phyloP scores from a whole-genome alignment of 225 moss, liverwort and hornwort species.

The Marchantia polymorpha region DNA sequence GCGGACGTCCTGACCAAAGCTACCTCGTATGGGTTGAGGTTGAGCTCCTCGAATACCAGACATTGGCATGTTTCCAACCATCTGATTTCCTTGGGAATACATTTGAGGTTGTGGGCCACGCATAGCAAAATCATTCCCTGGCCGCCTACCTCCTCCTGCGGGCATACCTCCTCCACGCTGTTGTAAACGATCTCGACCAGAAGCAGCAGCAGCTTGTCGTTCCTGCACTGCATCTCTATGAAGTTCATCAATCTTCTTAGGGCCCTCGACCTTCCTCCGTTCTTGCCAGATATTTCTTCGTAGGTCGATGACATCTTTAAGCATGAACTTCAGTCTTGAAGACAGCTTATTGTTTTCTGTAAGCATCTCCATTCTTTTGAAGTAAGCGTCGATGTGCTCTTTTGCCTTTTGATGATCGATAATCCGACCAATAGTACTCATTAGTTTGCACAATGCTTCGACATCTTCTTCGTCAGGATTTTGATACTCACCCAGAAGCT shows the following conservation, averaged over 20 bases:
- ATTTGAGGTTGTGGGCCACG: constrained; percentile 75
- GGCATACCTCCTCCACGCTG: constrained; percentile 63
- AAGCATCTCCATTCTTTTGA: constrained; percentile 69
- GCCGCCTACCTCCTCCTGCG: constrained; percentile 55
- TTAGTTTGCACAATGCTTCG: constrained; percentile 95
- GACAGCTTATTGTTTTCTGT: constrained; percentile 85
- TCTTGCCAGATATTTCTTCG: constrained; percentile 84
- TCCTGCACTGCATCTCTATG: constrained; percentile 95
- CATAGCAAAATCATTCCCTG: constrained; percentile 62
- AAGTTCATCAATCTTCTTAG: constrained; percentile 95
- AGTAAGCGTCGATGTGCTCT: constrained; percentile 91
- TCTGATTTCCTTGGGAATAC: constrained; percentile 58
- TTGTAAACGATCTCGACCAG: constrained; percentile 67
- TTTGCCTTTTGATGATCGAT: constrained; percentile 88
- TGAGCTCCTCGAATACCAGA: constrained; percentile 66
- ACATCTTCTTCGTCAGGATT: constrained; percentile 98
- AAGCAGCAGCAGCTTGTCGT: constrained; percentile 60
- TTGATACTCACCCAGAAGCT: constrained; percentile 76
- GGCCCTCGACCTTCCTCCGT: constrained; percentile 96
- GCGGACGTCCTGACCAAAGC: constrained; percentile 74
- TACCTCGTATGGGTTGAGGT: constrained; percentile 61
- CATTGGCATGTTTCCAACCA: constrained; percentile 72
- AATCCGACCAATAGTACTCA: constrained; percentile 93
- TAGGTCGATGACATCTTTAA: constrained; percentile 91
- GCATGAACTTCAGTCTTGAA: constrained; percentile 78